Evolutionary conservation across 352 stramenopile species (phyloP).

Genomic region (Phytopythium mirpurense): DNA sequence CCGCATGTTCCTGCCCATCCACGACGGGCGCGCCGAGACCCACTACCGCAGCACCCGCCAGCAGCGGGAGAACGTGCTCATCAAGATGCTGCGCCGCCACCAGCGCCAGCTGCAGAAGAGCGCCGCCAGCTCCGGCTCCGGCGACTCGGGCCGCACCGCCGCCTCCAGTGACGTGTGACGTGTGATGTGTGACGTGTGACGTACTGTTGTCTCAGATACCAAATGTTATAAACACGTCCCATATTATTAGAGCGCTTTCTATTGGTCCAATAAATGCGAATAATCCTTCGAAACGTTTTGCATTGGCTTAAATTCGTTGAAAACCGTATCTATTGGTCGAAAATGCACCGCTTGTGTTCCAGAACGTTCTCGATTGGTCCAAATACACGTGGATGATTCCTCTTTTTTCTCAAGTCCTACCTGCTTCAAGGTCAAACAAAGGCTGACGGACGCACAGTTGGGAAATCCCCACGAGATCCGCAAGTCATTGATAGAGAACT

Average conservation of each 20-base stretch:
- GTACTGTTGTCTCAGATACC: too few relatives aligned
- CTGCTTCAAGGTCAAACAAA: not conserved
- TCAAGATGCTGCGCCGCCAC: slow-evolving; percentile 46
- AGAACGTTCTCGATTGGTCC: slow-evolving; percentile 8
- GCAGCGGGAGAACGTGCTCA: slow-evolving; percentile 43
- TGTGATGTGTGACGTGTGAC: too few relatives aligned
- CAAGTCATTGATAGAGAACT: too few relatives aligned
- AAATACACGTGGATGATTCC: too few relatives aligned
- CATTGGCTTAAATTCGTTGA: too few relatives aligned
- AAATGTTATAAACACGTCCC: too few relatives aligned
- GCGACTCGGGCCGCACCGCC: not conserved
- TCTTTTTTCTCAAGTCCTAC: not conserved
- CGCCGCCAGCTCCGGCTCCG: not conserved
- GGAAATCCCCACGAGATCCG: not conserved
- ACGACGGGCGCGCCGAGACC: slow-evolving; percentile 29
- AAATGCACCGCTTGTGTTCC: not conserved
- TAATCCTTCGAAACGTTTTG: too few relatives aligned
- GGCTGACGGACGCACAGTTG: not conserved
- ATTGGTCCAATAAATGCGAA: too few relatives aligned
- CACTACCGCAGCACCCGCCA: slow-evolving; percentile 34
- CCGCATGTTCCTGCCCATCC: slow-evolving; percentile 57
- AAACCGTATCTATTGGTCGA: too few relatives aligned
- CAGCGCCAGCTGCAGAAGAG: slow-evolving; percentile 13
- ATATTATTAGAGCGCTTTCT: too few relatives aligned
- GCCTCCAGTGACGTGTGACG: not conserved